Evolutionary conservation across 495 filamentous ascomycete species (phyloP).

Genomic region (Penicillium odoratum): DNA sequence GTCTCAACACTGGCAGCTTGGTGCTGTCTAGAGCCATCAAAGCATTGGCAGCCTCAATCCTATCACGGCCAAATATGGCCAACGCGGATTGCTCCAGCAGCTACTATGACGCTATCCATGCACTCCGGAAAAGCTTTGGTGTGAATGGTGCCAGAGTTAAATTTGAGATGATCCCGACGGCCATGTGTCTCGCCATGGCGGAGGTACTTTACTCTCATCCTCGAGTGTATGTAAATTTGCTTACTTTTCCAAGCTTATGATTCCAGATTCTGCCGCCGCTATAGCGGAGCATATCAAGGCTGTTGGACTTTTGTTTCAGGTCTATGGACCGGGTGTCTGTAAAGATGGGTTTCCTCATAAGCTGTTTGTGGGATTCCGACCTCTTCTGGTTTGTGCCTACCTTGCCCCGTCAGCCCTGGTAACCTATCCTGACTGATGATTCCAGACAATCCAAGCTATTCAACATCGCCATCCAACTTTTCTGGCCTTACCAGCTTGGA

Average conservation of each 20-base stretch:
- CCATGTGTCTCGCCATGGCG: constrained; percentile 34
- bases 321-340: constrained; percentile 25
- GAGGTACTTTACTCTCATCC: background rate
- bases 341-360: constrained; percentile 28
- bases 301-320: constrained; percentile 26
- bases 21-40: constrained; percentile 28
- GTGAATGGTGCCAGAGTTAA: constrained; percentile 3
- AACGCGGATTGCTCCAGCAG: constrained; percentile 18
- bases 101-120: constrained; percentile 28
- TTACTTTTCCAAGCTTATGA: constrained; percentile 22
- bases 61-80: constrained; percentile 11
- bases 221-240: constrained; percentile 9
- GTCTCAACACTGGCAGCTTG: background rate
- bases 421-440: background rate
- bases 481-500: constrained; percentile 28
- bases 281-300: constrained; percentile 32
- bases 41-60: constrained; percentile 30
- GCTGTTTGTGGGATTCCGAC: constrained; percentile 37
- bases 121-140: constrained; percentile 24
- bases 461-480: constrained; percentile 2
- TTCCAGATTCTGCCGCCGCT: constrained; percentile 24
- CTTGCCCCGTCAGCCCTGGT: background rate
- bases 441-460: background rate
- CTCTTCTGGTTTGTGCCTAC: constrained; percentile 29
- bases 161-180: constrained; percentile 26